Evolutionary conservation across 2,329 filamentous ascomycete species (phyloP).

Genomic region (Periconia digitata): DNA sequence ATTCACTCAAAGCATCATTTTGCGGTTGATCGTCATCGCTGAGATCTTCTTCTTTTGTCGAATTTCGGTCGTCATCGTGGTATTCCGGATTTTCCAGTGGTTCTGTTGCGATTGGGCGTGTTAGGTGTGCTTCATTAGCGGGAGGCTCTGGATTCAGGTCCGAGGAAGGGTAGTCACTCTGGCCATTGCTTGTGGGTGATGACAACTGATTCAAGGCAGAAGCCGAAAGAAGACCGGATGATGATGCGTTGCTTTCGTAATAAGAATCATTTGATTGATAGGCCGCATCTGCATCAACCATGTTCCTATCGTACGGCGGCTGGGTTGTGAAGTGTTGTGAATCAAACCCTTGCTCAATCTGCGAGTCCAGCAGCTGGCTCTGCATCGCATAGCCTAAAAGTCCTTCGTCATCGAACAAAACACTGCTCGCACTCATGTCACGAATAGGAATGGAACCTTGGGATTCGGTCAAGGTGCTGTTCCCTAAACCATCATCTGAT

Average conservation of each 20-base stretch:
- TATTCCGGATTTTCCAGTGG: slow-evolving; percentile 3
- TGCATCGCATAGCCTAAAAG: slow-evolving; percentile 38
- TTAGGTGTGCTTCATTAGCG: slow-evolving; percentile 16
- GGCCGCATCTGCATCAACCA: slow-evolving; percentile 14
- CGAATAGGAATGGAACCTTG: slow-evolving; percentile 10
- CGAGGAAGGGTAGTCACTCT: slow-evolving; percentile 13
- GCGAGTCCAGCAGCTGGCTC: slow-evolving; percentile 31
- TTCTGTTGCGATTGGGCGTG: slow-evolving; percentile 14
- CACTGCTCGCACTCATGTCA: slow-evolving; percentile 30
- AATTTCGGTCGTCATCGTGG: slow-evolving; percentile 5
- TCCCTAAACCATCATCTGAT: slow-evolving; percentile 36
- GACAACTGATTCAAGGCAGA: slow-evolving; percentile 26
- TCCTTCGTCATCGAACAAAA: slow-evolving; percentile 38
- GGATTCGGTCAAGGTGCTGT: slow-evolving; percentile 11
- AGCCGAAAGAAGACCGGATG: slow-evolving; percentile 19
- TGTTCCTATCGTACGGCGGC: slow-evolving; percentile 5
- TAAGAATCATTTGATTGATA: slow-evolving; percentile 13
- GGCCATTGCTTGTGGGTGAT: slow-evolving; percentile 9
- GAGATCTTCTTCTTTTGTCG: background rate
- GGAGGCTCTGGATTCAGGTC: slow-evolving; percentile 8
- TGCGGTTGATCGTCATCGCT: slow-evolving; percentile 5
- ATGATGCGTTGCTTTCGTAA: slow-evolving; percentile 19
- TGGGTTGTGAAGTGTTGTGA: background rate
- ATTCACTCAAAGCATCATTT: slow-evolving; percentile 46
- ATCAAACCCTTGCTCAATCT: slow-evolving; percentile 14